Conservation (phyloP, 2,329 filamentous ascomycete genomes). For the Epichloe typhina region DNA sequence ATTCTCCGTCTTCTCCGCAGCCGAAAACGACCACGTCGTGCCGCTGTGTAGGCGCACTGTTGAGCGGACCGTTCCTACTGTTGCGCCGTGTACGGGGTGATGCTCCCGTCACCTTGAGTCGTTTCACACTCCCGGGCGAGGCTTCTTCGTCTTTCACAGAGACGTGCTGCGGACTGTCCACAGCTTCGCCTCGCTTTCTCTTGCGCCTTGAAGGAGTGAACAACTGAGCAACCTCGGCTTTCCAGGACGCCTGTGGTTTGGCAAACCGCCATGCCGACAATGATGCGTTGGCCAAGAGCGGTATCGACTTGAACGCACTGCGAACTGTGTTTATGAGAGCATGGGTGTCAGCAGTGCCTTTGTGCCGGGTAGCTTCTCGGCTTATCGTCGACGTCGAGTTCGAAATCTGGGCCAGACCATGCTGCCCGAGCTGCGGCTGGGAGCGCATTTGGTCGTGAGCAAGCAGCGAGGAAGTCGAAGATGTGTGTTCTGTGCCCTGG, state of each 20-base stretch:
- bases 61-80: neutral
- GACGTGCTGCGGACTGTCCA: neutral
- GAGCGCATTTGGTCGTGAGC: neutral
- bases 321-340: neutral
- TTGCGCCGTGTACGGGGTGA: neutral
- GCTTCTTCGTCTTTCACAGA: neutral
- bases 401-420: neutral
- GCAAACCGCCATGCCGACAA: neutral
- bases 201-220: neutral
- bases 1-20: conserved; percentile 7
- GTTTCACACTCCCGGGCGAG: neutral
- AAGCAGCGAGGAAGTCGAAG: neutral
- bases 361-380: neutral
- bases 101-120: neutral
- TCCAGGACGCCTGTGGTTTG: neutral
- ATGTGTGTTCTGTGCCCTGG: neutral
- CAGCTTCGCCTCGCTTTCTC: neutral
- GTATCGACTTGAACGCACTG: neutral
- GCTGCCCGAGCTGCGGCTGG: neutral
- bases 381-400: neutral
- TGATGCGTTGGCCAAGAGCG: neutral
- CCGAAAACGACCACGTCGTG: conserved; percentile 8
- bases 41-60: conserved; percentile 1
- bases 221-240: neutral
- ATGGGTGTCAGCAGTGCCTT: neutral